These are phyloP conservation scores for Sarocladium brachiariae DNA, from an alignment of 2,329 filamentous ascomycete genomes.

Conservation along the genomic window DNA sequence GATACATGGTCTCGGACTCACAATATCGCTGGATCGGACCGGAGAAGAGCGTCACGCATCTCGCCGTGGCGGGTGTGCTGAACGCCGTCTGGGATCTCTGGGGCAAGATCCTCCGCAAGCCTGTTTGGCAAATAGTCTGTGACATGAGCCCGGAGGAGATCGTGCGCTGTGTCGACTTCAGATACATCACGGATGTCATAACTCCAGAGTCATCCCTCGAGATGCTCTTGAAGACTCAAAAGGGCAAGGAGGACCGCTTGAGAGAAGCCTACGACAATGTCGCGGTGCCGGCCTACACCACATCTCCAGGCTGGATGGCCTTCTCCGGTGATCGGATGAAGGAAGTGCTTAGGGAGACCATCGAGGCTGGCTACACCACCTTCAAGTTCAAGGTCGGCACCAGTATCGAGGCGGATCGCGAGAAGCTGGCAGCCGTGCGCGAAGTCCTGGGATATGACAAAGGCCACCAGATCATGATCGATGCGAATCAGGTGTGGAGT, in stretches of 20 bases:
- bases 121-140: conserved; percentile 82
- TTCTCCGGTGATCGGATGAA: conserved; percentile 86
- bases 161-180: conserved; percentile 84
- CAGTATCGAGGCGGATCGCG: conserved; percentile 63
- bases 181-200: conserved; percentile 90
- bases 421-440: conserved; percentile 65
- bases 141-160: conserved; percentile 88
- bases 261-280: conserved; percentile 64
- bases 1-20: conserved; percentile 79
- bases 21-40: conserved; percentile 92
- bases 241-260: conserved; percentile 63
- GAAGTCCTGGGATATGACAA: conserved; percentile 75
- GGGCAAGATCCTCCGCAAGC: conserved; percentile 80
- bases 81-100: conserved; percentile 96
- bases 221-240: conserved; percentile 59
- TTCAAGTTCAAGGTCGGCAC: conserved; percentile 90
- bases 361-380: conserved; percentile 70
- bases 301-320: conserved; percentile 84
- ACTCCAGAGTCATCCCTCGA: conserved; percentile 75
- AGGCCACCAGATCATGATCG: conserved; percentile 84
- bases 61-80: conserved; percentile 80
- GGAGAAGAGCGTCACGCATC: conserved; percentile 90
- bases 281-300: conserved; percentile 87
- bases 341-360: conserved; percentile 63
- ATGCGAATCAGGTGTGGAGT: conserved; percentile 90